Evolutionary conservation across 139 green algal genomes (phyloP).

Genomic region (Chlamydomonas sp.): DNA sequence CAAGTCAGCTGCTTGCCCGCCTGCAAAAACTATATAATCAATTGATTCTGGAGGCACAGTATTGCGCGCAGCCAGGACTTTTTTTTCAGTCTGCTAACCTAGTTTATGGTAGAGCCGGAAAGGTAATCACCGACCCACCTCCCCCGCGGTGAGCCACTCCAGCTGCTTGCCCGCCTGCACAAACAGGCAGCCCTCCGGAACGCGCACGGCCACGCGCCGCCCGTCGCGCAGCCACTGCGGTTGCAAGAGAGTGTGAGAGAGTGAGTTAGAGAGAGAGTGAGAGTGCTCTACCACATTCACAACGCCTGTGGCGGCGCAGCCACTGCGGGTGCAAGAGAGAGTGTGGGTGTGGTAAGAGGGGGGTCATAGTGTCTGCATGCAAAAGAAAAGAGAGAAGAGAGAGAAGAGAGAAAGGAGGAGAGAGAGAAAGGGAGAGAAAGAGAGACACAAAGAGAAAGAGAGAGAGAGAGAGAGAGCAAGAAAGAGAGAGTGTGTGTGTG

Average conservation of each 20-base stretch:
- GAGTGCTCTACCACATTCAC: too few relatives aligned
- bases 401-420: too few relatives aligned
- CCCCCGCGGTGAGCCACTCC: conserved; percentile 82
- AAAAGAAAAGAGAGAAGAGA: too few relatives aligned
- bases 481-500: too few relatives aligned
- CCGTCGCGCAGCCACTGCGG: conserved; percentile 73
- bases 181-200: conserved; percentile 76
- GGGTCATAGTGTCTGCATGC: too few relatives aligned
- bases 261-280: too few relatives aligned
- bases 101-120: background rate
- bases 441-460: too few relatives aligned
- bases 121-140: conserved; percentile 7
- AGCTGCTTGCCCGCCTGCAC: conserved; percentile 87
- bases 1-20: background rate
- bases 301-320: too few relatives aligned
- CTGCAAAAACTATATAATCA: background rate
- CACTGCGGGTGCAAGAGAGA: background rate
- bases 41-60: too few relatives aligned
- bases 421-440: too few relatives aligned
- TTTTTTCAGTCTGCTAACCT: background rate
- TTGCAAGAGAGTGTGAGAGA: background rate
- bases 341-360: background rate
- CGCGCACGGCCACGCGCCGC: conserved; percentile 51
- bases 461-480: too few relatives aligned
- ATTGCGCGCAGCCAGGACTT: too few relatives aligned